Evolutionary conservation across 495 filamentous ascomycete genomes (phyloP), one percentile per base, ranked within the genome.

Genomic region (Letharia lupina): DNA sequence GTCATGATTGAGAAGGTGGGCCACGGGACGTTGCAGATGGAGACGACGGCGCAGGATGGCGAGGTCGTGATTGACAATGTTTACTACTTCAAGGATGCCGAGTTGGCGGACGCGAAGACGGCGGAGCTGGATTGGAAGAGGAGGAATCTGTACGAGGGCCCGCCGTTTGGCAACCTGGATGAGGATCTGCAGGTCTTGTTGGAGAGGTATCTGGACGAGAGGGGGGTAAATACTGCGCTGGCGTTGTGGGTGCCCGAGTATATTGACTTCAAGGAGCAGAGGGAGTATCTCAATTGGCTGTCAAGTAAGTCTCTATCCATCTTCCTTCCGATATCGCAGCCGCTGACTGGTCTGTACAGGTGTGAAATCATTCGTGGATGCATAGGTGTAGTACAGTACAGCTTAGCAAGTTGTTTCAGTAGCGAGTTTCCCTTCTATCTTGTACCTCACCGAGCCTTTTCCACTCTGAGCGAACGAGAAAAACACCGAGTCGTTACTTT

Each of bases 241-340:
- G 92, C 91, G 64, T 78, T 91, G 68, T 96, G 96, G 78, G 85
- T 96, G 61, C 92, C 92, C 61, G 93, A 98, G 74, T 99, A 96
- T 79, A 93, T 98, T 73, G 91, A 97, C 76, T 86, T 89, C 78
- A 99, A 99, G 87, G 94, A 99, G 85, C 93, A 99, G 86, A 90
- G 86, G 83, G 94, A 99, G 82, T 99, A 99, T 77, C 75, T 93
- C 52, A 79, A 81, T 67, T 99, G 94, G 94, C 80, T 99, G 75
- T 85, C 87, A 70, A 91, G 83, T 86, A 76, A 78, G 83, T 82
- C 31, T 47, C 39, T 71, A 74, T 73, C 74, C 65, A 6, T n/a
- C 33, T 48, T 9, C 20, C 16, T 45, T 28, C 28, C 39, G 39
- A 41, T 16, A 20, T 37, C 52, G 35, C 54, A 6, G 54, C 54